Evolutionary conservation across 176 grass and related monocot species (phyloP), one percentile per base, ranked within the genome.

Genomic region (Oryza australiensis): DNA sequence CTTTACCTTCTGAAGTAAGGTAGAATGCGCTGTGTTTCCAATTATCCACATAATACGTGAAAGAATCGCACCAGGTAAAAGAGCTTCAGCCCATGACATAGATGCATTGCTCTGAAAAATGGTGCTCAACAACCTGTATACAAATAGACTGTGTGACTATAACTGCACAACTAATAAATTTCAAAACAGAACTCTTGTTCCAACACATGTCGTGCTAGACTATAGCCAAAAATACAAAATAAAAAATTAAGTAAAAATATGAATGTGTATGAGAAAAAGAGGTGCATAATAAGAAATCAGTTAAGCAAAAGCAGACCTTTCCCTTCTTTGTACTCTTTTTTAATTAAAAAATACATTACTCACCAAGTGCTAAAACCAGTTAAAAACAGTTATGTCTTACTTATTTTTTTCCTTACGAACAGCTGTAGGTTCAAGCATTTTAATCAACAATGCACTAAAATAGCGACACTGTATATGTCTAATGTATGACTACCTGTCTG

Each of bases 1-100:
- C 35, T 67, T 22, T 81, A 94, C 95, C 92, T 91, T 95, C 79
- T 98, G 87, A 26, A 98, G 81, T 65, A 98, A 86, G 55, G 88
- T 90, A 72, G 66, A 73, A 69, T 87, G 91, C 3, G 86, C 33
- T 77, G 95, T 90, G n/a, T 95, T 98, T 72, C 80, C 88, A 84
- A 98, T 48, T 86, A 98, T 90, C 95, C 95, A 91, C 4, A 98
- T 35, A 65, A 98, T 70, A 60, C 90, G 90, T 76, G 66, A 82
- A 95, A 95, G 88, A 86, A 95, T 81, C 60, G 90, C 80, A 87
- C 93, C 86, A 64, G 84, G 72, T 77, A 88, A 63, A 37, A 98
- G 86, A 89, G 88, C 88, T 80, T 95, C 73, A 88, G 85, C 75
- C 88, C 88, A 98, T 80, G 88, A 84, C 87, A 66, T 59, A 86